Evolutionary conservation across 768 basidiomycete genomes (phyloP).

Genomic region (Suillus subaureus): DNA sequence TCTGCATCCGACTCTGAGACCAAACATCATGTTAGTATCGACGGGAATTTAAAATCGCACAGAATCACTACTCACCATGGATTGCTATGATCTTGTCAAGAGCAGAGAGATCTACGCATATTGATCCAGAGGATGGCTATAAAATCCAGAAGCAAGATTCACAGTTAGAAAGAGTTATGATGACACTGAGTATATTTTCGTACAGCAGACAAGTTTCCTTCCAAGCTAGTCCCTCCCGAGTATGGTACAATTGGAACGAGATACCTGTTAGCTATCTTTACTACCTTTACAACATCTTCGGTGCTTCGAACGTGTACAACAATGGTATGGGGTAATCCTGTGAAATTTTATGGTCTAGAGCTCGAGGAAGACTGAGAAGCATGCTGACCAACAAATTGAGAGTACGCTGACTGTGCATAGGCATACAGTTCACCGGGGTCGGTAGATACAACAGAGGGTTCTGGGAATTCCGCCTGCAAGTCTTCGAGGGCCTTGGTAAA

Average conservation of each 20-base stretch:
- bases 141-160: background rate
- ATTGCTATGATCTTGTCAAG: slow-evolving; percentile 65
- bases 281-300: slow-evolving; percentile 76
- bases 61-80: slow-evolving; percentile 41
- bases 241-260: slow-evolving; percentile 76
- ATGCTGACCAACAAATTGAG: slow-evolving; percentile 52
- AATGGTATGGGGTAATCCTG: slow-evolving; percentile 23
- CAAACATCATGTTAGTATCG: slow-evolving; percentile 12
- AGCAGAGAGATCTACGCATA: slow-evolving; percentile 58
- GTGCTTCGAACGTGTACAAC: slow-evolving; percentile 64
- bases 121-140: slow-evolving; percentile 42
- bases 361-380: slow-evolving; percentile 34
- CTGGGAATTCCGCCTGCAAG: slow-evolving; percentile 44
- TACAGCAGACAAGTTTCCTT: slow-evolving; percentile 80
- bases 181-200: slow-evolving; percentile 14
- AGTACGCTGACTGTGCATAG: slow-evolving; percentile 67
- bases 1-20: slow-evolving; percentile 64
- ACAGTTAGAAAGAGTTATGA: background rate
- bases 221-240: slow-evolving; percentile 81
- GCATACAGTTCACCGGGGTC: slow-evolving; percentile 49
- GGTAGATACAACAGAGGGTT: slow-evolving; percentile 45
- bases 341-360: background rate
- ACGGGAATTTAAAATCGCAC: background rate
- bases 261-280: slow-evolving; percentile 70
- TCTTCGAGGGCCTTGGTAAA: slow-evolving; percentile 51